Base-by-base conservation (phyloP, 352 stramenopile species). In the Phytophthora citricola region DNA sequence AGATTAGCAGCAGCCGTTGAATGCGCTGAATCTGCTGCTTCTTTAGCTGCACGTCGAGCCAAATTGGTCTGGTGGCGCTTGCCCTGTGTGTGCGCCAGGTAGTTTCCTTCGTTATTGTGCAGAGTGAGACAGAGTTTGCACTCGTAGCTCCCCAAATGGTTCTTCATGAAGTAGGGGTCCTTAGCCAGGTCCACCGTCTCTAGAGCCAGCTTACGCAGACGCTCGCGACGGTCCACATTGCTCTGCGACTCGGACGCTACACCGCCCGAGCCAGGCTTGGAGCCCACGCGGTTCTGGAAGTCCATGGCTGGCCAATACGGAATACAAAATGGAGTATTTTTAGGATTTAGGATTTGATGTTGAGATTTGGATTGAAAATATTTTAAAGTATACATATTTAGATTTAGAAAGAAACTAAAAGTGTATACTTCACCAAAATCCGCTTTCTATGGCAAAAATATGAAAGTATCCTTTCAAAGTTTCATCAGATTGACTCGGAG, bases 161-260 rank as follows among this genome's bases (percentile, higher is more conserved):
- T 99, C 62, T 98, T 93, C 90, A 99, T 98, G 46, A 99, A 97
- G 80, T 99, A 99, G 43, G 98, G 98, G 71, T 99, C 97, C 68
- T 99, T 99, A 27, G 95, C 97, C 32, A 99, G 81, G 78, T 99
- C 98, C 58, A 99, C 93, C 5, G 95, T 99, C 88, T 99, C 98
- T 54, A 99, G 86, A n/a, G 97, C 98, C 36, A 99, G 79, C 78
- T 99, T 98, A 22, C 95, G 85, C 52, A 99, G 81, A 1, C 98
- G 89, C 76, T 99, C 97, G 70, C 98, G 96, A 15, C 96, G 90
- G 79, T 99, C 97, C 5, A 98, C 85, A 75, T 94, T 94, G 43
- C 71, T 75, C 71, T 93, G 83, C 43, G 83, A 89, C 36, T 89
- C 85, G 26, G 86, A 94, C 43, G 82, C 79, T 20, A 95, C 87